Evolutionary conservation across 345 rosid genomes (phyloP), one percentile per base, ranked within the genome.

Genomic region (Gossypium anomalum): DNA sequence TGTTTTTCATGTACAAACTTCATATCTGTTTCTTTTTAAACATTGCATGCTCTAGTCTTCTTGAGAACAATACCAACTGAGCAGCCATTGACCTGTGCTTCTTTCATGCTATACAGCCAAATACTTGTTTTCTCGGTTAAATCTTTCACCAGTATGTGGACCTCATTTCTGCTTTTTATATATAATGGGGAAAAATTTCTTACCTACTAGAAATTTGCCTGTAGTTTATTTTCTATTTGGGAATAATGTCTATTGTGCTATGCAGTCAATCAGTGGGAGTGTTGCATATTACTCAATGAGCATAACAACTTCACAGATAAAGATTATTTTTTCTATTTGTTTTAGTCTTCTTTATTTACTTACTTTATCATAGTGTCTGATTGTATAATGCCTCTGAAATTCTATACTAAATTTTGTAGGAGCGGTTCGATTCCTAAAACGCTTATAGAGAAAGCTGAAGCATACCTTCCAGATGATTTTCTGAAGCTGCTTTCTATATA

Each of bases 401-500:
- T 60, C 9, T 76, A 43, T 79, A 51, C 58, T 78, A 79, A 43
- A 71, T 45, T 34, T 83, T 76, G 73, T 73, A 92, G 97, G 98
- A 97, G 98, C 29, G 85, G 84, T 86, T 93, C 97, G 2, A 92
- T 91, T 78, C 97, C 95, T 69, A 77, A 68, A 56, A 20, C 77
- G 53, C 80, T 94, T 79, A 87, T 91, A 73, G 83, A 83, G 81
- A 88, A 77, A 74, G 91, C 87, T 75, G 86, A 92, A 77, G 92
- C 83, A 75, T 92, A 91, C 83, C 81, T 94, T 56, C 95, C 95
- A 7, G 88, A 91, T 83, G 95, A 88, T 34, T 83, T 94, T 82
- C 80, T 86, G 53, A 86, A 88, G 69, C 78, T 94, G 78, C 72
- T 91, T 73, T 56, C 75, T 55, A 12, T 80, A 12, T 84, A 75